Conservation (phyloP, 352 stramenopile genomes). For the Globisporangium paroecandrum region DNA sequence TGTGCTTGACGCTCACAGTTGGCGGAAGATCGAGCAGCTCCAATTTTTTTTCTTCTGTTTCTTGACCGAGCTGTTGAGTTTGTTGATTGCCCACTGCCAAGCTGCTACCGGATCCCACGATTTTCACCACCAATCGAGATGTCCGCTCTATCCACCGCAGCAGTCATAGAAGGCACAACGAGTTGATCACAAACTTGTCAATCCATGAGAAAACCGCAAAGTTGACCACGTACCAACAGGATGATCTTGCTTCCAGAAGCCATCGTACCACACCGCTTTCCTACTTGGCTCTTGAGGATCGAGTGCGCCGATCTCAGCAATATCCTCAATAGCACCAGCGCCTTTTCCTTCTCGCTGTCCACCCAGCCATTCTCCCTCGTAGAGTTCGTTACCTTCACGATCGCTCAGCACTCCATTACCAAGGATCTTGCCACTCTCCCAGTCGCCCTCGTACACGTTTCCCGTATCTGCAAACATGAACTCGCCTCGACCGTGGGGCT, state of each 20-base stretch:
- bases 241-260: conserved; percentile 19
- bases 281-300: neutral
- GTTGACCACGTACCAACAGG: conserved; percentile 21
- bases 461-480: conserved; percentile 26
- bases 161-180: neutral
- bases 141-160: conserved; percentile 7
- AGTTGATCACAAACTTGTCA: neutral
- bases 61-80: neutral
- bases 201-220: neutral
- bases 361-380: conserved; percentile 44
- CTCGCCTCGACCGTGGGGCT: conserved; percentile 35
- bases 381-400: conserved; percentile 17
- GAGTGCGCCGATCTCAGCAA: neutral
- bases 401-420: conserved; percentile 26
- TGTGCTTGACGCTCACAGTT: conserved; percentile 17
- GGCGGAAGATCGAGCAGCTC: conserved; percentile 14
- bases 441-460: conserved; percentile 39
- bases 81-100: neutral
- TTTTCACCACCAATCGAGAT: conserved; percentile 14
- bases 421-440: conserved; percentile 24
- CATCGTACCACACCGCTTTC: conserved; percentile 18
- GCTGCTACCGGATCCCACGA: neutral
- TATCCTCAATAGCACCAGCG: neutral
- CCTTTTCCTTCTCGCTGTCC: conserved; percentile 32
- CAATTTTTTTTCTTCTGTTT: neutral